Evolutionary conservation across 2,329 filamentous ascomycete genomes (phyloP), one percentile per base, ranked within the genome.

Genomic region (Ophiostoma pallidulum): DNA sequence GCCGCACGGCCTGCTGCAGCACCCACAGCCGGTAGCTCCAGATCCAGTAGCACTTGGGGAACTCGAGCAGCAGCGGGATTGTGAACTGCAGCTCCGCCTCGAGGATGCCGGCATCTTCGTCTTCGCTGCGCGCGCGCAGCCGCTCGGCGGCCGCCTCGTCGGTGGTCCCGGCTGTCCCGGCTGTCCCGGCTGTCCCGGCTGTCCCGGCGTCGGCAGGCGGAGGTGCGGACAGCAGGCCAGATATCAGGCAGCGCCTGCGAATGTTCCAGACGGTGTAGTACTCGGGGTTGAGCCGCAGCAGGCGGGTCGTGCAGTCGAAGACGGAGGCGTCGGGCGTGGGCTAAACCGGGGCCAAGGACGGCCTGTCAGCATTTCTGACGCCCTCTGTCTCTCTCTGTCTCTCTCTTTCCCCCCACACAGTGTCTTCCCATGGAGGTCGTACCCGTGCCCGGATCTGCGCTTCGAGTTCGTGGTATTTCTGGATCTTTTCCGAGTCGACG

Each of bases 1-100:
- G 71, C 12, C 72, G 62, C 40, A 84, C 85, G 29, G 82, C 81
- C 62, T 87, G 78, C 47, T 82, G 71, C 13, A 98, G 71, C 3
- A 91, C 70, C 90, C 92, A 98, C 39, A 84, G 67, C 24, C 92
- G 82, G 65, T 96, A 91, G 57, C 95, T 94, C 92, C 92, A 98
- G 59, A 98, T 91, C 91, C 92, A 97, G 69, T 98, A 98, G 72
- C 92, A 97, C 64, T 98, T 98, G 7, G 92, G 92, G 55, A 80
- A 91, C 55, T 88, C 80, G 54, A 86, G 75, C 42, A 98, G 76
- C 18, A 98, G 74, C 0, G 87, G 86, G 35, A 96, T 78, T 29
- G 91, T 82, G 60, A 96, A 95, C 41, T 70, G 69, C 29, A 98
- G 72, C 62, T 98, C 92, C 47, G 76, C 71, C 40, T 77, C 75